phyloP scores from a whole-genome alignment of 2,329 filamentous ascomycete genomes.

The Penicillium sp. region DNA sequence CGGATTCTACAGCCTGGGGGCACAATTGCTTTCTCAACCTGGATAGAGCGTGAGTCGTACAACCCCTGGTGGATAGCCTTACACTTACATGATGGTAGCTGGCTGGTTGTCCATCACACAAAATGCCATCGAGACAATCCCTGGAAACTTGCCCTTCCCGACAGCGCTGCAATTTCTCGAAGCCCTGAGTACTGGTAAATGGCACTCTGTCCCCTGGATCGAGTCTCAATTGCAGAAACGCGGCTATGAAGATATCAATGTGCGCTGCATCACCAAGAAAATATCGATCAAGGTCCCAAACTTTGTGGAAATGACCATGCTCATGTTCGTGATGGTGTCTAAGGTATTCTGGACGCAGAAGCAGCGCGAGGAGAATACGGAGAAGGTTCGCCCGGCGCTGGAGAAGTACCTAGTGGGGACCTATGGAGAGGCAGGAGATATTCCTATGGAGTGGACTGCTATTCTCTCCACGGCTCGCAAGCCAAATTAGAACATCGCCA shows the following conservation, averaged over 20 bases:
- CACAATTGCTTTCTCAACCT: conserved; percentile 40
- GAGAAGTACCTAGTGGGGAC: conserved; percentile 30
- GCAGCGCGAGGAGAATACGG: conserved; percentile 30
- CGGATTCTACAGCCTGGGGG: conserved; percentile 43
- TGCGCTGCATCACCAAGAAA: conserved; percentile 22
- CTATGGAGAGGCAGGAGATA: conserved; percentile 29
- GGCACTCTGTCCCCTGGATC: conserved; percentile 30
- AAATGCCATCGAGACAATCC: conserved; percentile 32
- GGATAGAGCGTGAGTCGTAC: conserved; percentile 37
- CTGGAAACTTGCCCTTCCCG: conserved; percentile 33
- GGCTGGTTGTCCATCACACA: conserved; percentile 35
- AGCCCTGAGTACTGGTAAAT: conserved; percentile 24
- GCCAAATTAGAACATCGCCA: conserved; percentile 10
- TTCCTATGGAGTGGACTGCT: conserved; percentile 33
- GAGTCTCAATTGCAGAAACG: conserved; percentile 27
- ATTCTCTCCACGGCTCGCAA: conserved; percentile 39
- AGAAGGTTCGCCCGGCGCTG: conserved; percentile 28
- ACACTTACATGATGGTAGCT: conserved; percentile 16
- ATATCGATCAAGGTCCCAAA: conserved; percentile 20
- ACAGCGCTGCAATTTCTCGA: conserved; percentile 25
- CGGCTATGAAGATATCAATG: conserved; percentile 31
- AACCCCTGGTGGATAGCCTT: background rate
- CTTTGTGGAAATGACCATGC: conserved; percentile 28
- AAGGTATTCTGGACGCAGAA: conserved; percentile 35
- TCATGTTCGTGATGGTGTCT: conserved; percentile 28